phyloP scores from a whole-genome alignment of 2,329 filamentous ascomycete species.

The Zasmidium cellare region DNA sequence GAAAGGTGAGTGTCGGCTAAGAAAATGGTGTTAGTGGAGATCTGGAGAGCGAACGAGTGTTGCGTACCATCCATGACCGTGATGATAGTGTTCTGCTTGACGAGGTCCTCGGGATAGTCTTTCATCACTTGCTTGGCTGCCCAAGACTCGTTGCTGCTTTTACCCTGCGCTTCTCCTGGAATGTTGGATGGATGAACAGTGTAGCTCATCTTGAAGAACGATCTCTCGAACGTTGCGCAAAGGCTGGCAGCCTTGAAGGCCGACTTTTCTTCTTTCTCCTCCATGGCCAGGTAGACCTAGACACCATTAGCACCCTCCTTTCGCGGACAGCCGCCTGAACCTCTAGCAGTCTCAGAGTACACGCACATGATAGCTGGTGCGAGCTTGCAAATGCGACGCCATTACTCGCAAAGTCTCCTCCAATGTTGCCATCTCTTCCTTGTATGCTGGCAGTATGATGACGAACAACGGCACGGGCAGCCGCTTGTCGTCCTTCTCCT shows the following conservation, averaged over 20 bases:
- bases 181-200: slow-evolving; percentile 68
- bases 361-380: slow-evolving; percentile 68
- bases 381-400: slow-evolving; percentile 65
- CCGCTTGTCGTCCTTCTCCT: slow-evolving; percentile 22
- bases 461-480: slow-evolving; percentile 53
- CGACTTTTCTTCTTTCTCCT: slow-evolving; percentile 63
- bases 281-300: slow-evolving; percentile 73
- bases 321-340: slow-evolving; percentile 1
- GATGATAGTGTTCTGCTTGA: slow-evolving; percentile 63
- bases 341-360: neutral
- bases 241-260: slow-evolving; percentile 63
- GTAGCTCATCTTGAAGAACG: slow-evolving; percentile 66
- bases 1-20: slow-evolving; percentile 71
- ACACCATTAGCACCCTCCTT: neutral
- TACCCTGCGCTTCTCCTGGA: slow-evolving; percentile 68
- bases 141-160: slow-evolving; percentile 74
- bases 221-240: slow-evolving; percentile 62
- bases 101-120: slow-evolving; percentile 53
- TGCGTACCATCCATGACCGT: slow-evolving; percentile 71
- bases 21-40: slow-evolving; percentile 13
- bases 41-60: neutral
- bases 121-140: slow-evolving; percentile 66
- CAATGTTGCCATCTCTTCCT: slow-evolving; percentile 68
- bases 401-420: slow-evolving; percentile 69
- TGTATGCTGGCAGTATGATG: slow-evolving; percentile 73